A percentile compares a stretch with the other conserved stretches of the same genome.
These are phyloP conservation scores for Lipomyces anomalus DNA, from an alignment of 805 yeast species.

Conservation along the genomic window DNA sequence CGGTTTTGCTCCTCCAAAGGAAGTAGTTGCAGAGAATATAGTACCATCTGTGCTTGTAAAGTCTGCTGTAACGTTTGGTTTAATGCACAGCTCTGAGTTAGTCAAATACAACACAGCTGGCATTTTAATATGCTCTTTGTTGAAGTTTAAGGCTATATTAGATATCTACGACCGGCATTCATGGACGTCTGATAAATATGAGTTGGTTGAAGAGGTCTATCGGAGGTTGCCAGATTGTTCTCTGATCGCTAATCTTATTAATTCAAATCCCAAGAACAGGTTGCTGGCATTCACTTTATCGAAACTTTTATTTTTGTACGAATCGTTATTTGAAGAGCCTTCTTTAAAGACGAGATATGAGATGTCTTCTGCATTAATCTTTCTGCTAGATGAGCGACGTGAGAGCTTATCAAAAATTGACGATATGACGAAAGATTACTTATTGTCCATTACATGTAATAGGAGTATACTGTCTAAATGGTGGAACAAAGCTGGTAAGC, in stretches of 20 bases:
- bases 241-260: constrained; percentile 11
- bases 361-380: constrained; percentile 1
- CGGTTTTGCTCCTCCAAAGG: constrained; percentile 31
- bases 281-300: constrained; percentile 5
- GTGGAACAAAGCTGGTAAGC: constrained; percentile 58
- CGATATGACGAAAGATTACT: too few species aligned
- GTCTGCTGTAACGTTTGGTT: constrained; percentile 50
- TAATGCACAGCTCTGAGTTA: constrained; percentile 43
- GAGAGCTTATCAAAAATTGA: too few species aligned
- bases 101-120: constrained; percentile 62
- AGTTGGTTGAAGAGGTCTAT: constrained; percentile 35
- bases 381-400: constrained; percentile 1
- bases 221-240: constrained; percentile 34
- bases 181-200: constrained; percentile 38
- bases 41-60: constrained; percentile 62
- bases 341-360: constrained; percentile 6
- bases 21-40: constrained; percentile 48
- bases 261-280: background rate
- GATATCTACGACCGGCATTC: constrained; percentile 36
- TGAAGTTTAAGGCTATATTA: constrained; percentile 46
- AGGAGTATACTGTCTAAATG: constrained; percentile 68
- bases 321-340: constrained; percentile 4
- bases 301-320: constrained; percentile 7
- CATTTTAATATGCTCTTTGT: constrained; percentile 47
- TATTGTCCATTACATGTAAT: background rate